Conservation (phyloP, 345 rosid species). For the Xanthoceras sorbifolium region DNA sequence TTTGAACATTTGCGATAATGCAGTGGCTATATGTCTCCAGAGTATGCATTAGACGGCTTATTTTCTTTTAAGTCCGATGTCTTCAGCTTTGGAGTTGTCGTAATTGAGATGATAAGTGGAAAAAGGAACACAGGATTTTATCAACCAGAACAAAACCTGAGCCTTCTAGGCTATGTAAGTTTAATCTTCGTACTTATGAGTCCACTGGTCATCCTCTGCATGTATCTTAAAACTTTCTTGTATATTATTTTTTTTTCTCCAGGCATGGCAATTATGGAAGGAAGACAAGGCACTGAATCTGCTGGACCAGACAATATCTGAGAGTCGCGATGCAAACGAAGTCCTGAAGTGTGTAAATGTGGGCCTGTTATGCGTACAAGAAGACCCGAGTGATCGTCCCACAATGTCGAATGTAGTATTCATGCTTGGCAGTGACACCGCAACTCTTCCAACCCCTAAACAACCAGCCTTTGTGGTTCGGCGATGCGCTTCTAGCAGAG, state of each 20-base stretch:
- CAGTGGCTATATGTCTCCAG: constrained; percentile 34
- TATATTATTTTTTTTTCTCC: constrained; percentile 17
- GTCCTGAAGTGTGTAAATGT: constrained; percentile 46
- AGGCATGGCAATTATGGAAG: constrained; percentile 64
- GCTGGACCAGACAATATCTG: constrained; percentile 36
- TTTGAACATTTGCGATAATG: constrained; percentile 13
- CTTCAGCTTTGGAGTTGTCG: constrained; percentile 37
- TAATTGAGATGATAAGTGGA: constrained; percentile 38
- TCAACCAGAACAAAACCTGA: constrained; percentile 8
- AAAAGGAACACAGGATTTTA: constrained; percentile 25
- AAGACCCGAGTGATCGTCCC: constrained; percentile 58
- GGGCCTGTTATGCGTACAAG: constrained; percentile 64
- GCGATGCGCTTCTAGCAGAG: constrained; percentile 42
- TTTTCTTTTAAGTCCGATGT: constrained; percentile 38
- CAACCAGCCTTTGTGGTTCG: constrained; percentile 48
- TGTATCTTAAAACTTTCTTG: constrained; percentile 4
- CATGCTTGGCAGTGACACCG: constrained; percentile 48
- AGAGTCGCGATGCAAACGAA: constrained; percentile 28
- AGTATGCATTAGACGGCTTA: constrained; percentile 32
- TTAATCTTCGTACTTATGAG: not conserved
- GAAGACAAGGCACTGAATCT: constrained; percentile 39
- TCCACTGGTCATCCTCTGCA: not conserved
- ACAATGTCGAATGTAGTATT: constrained; percentile 51
- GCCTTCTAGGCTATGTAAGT: constrained; percentile 31
- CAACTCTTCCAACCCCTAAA: constrained; percentile 51